These are phyloP conservation scores for Podaxis pistillaris DNA, from an alignment of 768 basidiomycete genomes.

Conservation along the genomic window DNA sequence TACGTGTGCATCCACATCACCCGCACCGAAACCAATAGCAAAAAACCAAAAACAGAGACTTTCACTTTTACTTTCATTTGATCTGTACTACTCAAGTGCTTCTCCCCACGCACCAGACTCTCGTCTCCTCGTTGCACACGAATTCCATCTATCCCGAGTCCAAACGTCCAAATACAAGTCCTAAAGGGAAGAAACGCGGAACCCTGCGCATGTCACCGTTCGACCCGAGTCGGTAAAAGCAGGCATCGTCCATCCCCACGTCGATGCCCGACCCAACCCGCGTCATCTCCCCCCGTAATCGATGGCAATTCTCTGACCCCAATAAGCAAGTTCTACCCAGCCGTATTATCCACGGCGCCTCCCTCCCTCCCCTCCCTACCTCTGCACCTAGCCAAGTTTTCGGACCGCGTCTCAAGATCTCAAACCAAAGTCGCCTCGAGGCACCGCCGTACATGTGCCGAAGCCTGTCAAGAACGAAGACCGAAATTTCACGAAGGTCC, in stretches of 20 bases:
- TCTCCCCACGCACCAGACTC: background rate
- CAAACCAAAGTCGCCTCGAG: background rate
- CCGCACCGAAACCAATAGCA: background rate
- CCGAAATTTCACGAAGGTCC: too few relatives aligned
- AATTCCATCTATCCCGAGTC: too few relatives aligned
- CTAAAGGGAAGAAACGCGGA: too few relatives aligned
- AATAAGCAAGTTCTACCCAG: background rate
- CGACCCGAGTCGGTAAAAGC: background rate
- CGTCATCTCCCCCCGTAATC: background rate
- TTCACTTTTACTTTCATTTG: constrained; percentile 4
- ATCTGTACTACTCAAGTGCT: background rate
- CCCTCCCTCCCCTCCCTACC: background rate
- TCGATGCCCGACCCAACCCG: background rate
- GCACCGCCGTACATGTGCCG: background rate
- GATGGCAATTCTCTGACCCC: background rate
- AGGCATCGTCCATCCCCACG: background rate
- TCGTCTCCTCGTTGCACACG: too few relatives aligned
- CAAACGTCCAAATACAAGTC: too few relatives aligned
- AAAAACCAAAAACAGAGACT: background rate
- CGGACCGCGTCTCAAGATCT: background rate
- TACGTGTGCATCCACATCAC: constrained; percentile 6
- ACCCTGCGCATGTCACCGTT: background rate
- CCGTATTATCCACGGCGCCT: background rate
- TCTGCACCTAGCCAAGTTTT: background rate
- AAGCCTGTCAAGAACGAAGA: too few relatives aligned